Conservation (phyloP, 225 moss, liverwort and hornwort species). For the Asterella californica region DNA sequence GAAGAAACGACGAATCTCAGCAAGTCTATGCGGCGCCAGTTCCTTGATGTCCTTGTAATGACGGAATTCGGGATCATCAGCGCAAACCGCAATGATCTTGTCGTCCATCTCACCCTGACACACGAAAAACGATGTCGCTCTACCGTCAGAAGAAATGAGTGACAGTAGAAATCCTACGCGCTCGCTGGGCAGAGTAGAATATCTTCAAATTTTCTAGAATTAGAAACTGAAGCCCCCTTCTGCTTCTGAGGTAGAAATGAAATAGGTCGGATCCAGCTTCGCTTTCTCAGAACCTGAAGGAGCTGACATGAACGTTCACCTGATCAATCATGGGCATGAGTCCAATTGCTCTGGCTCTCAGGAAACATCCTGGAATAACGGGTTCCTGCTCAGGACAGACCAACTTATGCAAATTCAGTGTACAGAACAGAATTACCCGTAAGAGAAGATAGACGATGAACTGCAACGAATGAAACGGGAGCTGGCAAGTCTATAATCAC, state of each 20-base stretch:
- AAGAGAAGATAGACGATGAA: too few relatives aligned
- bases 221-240: too few relatives aligned
- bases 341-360: slow-evolving; percentile 52
- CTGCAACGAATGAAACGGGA: too few relatives aligned
- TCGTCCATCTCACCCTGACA: slow-evolving; percentile 54
- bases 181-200: background rate
- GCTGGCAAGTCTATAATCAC: too few relatives aligned
- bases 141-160: background rate
- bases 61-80: slow-evolving; percentile 51
- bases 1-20: slow-evolving; percentile 52
- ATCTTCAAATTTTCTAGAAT: too few relatives aligned
- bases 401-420: too few relatives aligned
- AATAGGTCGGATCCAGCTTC: background rate
- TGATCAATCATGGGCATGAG: slow-evolving; percentile 64
- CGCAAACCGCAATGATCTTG: slow-evolving; percentile 52
- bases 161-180: background rate
- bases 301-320: slow-evolving; percentile 14
- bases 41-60: slow-evolving; percentile 50
- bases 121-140: background rate
- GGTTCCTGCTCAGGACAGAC: slow-evolving; percentile 36
- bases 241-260: background rate
- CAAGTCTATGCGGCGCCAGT: slow-evolving; percentile 50
- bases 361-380: slow-evolving; percentile 46
- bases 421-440: too few relatives aligned
- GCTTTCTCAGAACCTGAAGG: too few relatives aligned